Conservation (phyloP, 1,284 basidiomycete genomes). For the Pseudozyma sp. region DNA sequence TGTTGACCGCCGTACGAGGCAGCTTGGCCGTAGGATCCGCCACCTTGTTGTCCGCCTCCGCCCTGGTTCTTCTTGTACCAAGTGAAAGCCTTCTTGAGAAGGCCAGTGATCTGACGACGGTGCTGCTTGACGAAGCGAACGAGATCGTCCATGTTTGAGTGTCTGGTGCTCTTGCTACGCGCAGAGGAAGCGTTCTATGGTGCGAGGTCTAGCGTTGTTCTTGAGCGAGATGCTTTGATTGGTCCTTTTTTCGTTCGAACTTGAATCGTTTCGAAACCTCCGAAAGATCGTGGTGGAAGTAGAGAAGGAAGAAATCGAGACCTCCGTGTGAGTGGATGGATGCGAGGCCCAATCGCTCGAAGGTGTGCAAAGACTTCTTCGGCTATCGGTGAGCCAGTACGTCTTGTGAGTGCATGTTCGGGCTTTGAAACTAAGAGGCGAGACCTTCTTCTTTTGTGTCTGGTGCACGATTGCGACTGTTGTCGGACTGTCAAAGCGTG, state of each 20-base stretch:
- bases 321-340: neutral
- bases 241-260: too few species aligned
- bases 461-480: too few species aligned
- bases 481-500: too few species aligned
- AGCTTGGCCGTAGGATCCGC: slow-evolving; percentile 24
- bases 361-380: neutral
- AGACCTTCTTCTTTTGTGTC: slow-evolving; percentile 3
- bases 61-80: slow-evolving; percentile 57
- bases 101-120: slow-evolving; percentile 52
- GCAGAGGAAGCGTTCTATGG: neutral
- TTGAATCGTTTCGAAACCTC: too few species aligned
- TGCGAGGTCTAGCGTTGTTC: neutral
- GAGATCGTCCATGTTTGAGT: slow-evolving; percentile 52
- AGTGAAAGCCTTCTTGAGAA: slow-evolving; percentile 60
- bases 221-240: too few species aligned
- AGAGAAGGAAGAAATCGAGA: neutral
- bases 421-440: slow-evolving; percentile 5
- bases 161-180: neutral
- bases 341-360: neutral
- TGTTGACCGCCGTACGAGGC: slow-evolving; percentile 22
- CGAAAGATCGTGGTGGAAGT: neutral
- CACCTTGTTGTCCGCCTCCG: slow-evolving; percentile 15
- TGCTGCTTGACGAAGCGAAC: slow-evolving; percentile 63
- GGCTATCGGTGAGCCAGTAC: slow-evolving; percentile 2
- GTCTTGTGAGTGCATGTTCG: neutral